These are phyloP conservation scores for Metarhizium brunneum DNA, from an alignment of 2,329 filamentous ascomycete genomes.

Conservation along the genomic window DNA sequence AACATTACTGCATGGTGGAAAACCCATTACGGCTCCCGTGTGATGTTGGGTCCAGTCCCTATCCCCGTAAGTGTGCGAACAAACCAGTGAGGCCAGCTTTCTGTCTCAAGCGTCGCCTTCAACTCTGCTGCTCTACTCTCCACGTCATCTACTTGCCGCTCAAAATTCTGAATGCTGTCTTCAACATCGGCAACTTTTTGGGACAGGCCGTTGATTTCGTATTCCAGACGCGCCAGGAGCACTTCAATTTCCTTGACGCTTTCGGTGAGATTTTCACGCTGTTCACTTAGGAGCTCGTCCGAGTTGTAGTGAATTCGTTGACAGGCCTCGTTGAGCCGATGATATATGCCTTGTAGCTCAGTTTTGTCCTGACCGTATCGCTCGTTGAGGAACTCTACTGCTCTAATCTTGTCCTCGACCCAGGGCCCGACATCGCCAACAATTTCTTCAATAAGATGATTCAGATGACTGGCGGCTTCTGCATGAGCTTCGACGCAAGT, in stretches of 20 bases:
- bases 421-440: slow-evolving; percentile 47
- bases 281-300: slow-evolving; percentile 59
- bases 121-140: slow-evolving; percentile 56
- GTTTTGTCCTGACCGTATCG: slow-evolving; percentile 54
- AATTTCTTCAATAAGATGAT: slow-evolving; percentile 41
- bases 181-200: slow-evolving; percentile 82
- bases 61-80: slow-evolving; percentile 52
- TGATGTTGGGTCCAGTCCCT: slow-evolving; percentile 50
- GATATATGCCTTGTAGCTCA: slow-evolving; percentile 57
- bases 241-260: slow-evolving; percentile 70
- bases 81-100: slow-evolving; percentile 57
- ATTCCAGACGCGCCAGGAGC: slow-evolving; percentile 77
- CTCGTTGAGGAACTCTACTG: slow-evolving; percentile 50
- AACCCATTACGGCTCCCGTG: slow-evolving; percentile 17
- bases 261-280: slow-evolving; percentile 60
- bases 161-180: slow-evolving; percentile 70
- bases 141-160: slow-evolving; percentile 64
- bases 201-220: slow-evolving; percentile 75
- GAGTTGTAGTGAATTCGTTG: slow-evolving; percentile 57
- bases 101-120: slow-evolving; percentile 51
- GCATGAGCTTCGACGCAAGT: slow-evolving; percentile 25
- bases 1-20: background rate
- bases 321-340: slow-evolving; percentile 61
- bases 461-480: slow-evolving; percentile 48
- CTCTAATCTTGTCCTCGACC: slow-evolving; percentile 48